phyloP scores from a whole-genome alignment of 2,329 filamentous ascomycete genomes.

The Tolypocladium ophioglossoides region DNA sequence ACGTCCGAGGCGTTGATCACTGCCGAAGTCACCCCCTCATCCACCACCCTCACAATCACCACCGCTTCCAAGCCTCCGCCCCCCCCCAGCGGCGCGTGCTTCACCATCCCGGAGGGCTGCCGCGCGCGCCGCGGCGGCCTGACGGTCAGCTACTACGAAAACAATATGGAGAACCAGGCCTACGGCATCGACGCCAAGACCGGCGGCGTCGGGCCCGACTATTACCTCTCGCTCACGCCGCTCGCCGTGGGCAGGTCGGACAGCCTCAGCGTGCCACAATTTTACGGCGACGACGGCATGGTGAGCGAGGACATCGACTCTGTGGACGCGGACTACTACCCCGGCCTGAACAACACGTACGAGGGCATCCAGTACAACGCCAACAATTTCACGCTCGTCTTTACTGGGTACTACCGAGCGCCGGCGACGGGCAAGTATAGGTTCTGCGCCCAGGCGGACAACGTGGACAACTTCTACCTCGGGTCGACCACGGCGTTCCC shows the following conservation, averaged over 20 bases:
- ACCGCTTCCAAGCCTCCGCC: too few relatives aligned
- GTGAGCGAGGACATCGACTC: not conserved
- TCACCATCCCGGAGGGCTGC: not conserved
- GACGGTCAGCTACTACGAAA: not conserved
- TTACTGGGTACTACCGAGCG: not conserved
- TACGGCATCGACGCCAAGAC: not conserved
- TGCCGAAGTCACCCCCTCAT: too few relatives aligned
- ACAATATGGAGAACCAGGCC: not conserved
- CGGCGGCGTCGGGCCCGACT: not conserved
- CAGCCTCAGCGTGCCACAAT: not conserved
- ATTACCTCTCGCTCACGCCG: not conserved
- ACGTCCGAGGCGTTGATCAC: too few relatives aligned
- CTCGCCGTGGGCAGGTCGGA: not conserved
- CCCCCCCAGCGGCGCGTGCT: too few relatives aligned
- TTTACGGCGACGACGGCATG: not conserved
- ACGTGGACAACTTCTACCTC: not conserved
- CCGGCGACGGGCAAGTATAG: not conserved
- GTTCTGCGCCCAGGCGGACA: not conserved
- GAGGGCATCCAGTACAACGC: not conserved
- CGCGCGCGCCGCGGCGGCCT: not conserved
- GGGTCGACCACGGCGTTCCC: not conserved
- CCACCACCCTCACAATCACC: too few relatives aligned
- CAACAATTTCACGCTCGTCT: not conserved
- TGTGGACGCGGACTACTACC: not conserved
- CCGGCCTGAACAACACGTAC: not conserved